These are phyloP conservation scores for Tuber magnatum DNA, from an alignment of 495 filamentous ascomycete species.

Conservation along the genomic window DNA sequence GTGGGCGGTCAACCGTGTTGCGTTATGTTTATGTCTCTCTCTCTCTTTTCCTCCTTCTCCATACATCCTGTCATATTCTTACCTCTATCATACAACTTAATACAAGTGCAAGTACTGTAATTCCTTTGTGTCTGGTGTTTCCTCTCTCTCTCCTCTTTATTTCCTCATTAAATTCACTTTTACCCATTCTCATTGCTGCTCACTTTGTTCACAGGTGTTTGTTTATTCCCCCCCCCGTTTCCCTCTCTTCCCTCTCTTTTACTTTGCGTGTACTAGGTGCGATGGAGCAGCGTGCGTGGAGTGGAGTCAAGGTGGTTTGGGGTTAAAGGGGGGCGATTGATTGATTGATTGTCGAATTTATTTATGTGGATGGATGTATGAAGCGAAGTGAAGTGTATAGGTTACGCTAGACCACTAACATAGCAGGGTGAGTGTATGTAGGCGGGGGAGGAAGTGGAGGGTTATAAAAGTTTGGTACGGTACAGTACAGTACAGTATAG, in stretches of 20 bases:
- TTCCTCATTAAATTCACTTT: not conserved
- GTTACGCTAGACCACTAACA: not conserved
- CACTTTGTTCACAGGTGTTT: not conserved
- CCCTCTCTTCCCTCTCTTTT: not conserved
- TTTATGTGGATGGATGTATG: not conserved
- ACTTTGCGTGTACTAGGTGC: not conserved
- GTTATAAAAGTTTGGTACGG: not conserved
- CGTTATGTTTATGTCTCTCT: not conserved
- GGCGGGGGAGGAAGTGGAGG: not conserved
- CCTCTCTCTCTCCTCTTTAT: not conserved
- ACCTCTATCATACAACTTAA: not conserved
- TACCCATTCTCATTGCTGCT: not conserved
- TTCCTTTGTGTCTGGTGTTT: not conserved
- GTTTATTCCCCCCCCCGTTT: too few relatives aligned
- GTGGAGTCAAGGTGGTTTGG: not conserved
- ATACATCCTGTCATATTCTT: not conserved
- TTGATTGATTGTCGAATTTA: not conserved
- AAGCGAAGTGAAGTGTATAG: not conserved
- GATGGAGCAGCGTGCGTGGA: not conserved
- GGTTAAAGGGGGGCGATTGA: not conserved
- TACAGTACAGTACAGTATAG: not conserved
- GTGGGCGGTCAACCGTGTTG: not conserved
- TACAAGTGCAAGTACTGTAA: not conserved
- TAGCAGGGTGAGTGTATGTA: not conserved
- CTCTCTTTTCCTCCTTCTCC: not conserved